Percentiles rank a stretch among this genome's conserved stretches.
phyloP scores from a whole-genome alignment of 1,139 yeast species.

The Magnusiomyces sp. region DNA sequence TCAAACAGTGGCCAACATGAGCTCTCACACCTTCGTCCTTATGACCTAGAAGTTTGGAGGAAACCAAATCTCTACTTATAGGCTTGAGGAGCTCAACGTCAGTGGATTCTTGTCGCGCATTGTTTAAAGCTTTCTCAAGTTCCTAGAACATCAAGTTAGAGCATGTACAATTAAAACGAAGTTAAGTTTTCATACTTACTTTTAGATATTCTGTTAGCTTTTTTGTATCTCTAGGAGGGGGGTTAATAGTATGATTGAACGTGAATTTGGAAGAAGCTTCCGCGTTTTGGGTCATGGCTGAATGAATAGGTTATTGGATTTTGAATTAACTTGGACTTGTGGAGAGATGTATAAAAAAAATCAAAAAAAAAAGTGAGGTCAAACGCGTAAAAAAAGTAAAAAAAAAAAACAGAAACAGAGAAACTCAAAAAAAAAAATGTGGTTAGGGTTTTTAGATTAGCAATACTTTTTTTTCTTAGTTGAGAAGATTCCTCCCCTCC shows the following conservation, averaged over 20 bases:
- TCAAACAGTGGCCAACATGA: conserved; percentile 60
- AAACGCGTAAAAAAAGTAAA: no score
- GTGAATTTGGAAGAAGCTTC: background rate
- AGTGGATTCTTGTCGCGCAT: conserved; percentile 37
- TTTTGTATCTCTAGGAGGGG: no score
- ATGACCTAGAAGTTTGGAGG: conserved; percentile 51
- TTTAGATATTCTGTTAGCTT: no score
- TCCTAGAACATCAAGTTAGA: background rate
- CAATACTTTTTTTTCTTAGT: no score
- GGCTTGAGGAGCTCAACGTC: conserved; percentile 39
- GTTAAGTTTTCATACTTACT: background rate
- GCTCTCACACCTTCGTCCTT: conserved; percentile 66
- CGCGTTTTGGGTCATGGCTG: background rate
- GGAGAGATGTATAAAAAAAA: no score
- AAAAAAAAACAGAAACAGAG: no score
- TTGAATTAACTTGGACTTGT: background rate
- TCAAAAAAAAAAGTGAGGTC: no score
- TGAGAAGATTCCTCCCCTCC: no score
- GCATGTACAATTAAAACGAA: background rate
- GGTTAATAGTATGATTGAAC: background rate
- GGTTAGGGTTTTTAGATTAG: no score
- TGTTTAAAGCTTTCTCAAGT: background rate
- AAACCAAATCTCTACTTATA: conserved; percentile 46
- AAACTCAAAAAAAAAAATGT: no score
- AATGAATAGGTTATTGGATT: background rate